phyloP scores from a whole-genome alignment of 2,329 filamentous ascomycete genomes.

The Alternaria arbusti region DNA sequence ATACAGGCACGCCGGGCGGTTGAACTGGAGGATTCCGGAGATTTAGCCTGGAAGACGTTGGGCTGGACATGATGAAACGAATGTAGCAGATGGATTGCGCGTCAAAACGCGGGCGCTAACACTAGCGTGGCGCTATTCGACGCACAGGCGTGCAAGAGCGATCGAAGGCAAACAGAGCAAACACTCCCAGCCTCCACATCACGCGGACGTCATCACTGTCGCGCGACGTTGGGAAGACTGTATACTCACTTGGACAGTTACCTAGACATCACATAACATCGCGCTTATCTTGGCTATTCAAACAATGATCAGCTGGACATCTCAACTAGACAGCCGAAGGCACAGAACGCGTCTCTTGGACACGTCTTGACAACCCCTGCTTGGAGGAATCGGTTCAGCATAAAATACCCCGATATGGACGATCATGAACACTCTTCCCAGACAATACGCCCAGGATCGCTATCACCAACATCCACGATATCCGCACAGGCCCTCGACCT shows the following conservation, averaged over 20 bases:
- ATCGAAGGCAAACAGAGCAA: slow-evolving; percentile 5
- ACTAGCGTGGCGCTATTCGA: background rate
- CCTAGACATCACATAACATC: slow-evolving; percentile 1
- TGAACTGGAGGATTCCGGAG: slow-evolving; percentile 2
- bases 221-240: background rate
- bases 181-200: slow-evolving; percentile 13
- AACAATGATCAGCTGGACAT: slow-evolving; percentile 26
- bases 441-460: slow-evolving; percentile 22
- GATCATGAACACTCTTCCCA: slow-evolving; percentile 28
- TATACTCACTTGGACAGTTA: background rate
- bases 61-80: slow-evolving; percentile 13
- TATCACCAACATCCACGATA: slow-evolving; percentile 24
- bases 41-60: slow-evolving; percentile 4
- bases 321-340: slow-evolving; percentile 18
- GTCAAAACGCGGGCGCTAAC: slow-evolving; percentile 8
- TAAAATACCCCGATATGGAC: slow-evolving; percentile 24
- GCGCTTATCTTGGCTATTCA: slow-evolving; percentile 7
- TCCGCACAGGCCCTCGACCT: slow-evolving; percentile 45
- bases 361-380: slow-evolving; percentile 38
- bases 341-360: slow-evolving; percentile 30
- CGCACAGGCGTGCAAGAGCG: slow-evolving; percentile 7
- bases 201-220: slow-evolving; percentile 22
- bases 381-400: slow-evolving; percentile 29
- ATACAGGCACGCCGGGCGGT: slow-evolving; percentile 6
- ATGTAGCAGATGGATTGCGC: slow-evolving; percentile 18